phyloP scores from a whole-genome alignment of 352 stramenopile genomes.

The Globisporangium splendens region DNA sequence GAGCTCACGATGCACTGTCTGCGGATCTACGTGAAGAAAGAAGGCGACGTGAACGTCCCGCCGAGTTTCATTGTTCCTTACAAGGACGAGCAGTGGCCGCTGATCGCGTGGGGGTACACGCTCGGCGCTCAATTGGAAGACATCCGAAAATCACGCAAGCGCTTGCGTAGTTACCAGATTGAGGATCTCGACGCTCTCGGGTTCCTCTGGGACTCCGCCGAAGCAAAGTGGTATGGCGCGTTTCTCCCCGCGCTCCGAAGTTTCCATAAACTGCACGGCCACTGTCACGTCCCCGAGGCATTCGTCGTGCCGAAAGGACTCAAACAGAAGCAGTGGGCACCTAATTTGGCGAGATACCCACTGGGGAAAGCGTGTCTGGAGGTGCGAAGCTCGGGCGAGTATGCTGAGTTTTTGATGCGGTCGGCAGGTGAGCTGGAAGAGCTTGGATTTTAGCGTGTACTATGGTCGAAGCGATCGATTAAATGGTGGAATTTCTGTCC shows the following conservation, averaged over 20 bases:
- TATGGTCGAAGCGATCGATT: no score
- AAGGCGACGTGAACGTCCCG: no score
- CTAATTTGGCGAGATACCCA: no score
- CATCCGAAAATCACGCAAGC: neutral
- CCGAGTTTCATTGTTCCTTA: conserved; percentile 3
- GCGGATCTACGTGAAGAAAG: no score
- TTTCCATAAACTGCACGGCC: conserved; percentile 7
- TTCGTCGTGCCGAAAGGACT: no score
- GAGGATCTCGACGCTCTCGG: conserved; percentile 6
- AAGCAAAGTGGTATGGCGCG: neutral
- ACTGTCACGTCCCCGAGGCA: neutral
- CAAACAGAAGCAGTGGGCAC: no score
- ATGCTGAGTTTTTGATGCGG: no score
- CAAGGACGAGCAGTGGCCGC: conserved; percentile 4
- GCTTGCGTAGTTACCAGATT: neutral
- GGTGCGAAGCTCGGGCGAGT: no score
- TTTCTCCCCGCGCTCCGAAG: conserved; percentile 5
- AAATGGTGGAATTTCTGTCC: no score
- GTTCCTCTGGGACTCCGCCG: conserved; percentile 4
- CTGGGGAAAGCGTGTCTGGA: no score
- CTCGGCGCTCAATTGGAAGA: neutral
- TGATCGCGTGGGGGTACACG: neutral
- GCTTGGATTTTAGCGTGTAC: no score
- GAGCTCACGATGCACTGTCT: neutral
- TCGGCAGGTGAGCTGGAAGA: no score